A percentile compares a stretch with the other conserved stretches of the same genome.
Evolutionary conservation across 331 rosid genomes (phyloP).

Genomic region (Malus hybrid): DNA sequence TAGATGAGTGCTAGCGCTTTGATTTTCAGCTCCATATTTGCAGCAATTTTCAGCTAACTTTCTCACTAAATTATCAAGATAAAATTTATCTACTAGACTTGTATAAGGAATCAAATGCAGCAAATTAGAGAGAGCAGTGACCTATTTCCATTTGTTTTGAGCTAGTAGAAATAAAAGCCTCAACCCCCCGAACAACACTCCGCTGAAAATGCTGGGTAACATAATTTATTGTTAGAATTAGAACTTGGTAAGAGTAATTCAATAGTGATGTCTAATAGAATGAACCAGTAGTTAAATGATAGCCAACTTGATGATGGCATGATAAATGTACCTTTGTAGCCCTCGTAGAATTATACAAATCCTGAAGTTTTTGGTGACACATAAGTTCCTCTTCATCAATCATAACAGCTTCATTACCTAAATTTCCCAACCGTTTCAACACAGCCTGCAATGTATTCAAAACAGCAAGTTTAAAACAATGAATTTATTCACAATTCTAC

Average conservation of each 20-base stretch:
- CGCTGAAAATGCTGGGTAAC: constrained; percentile 76
- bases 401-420: constrained; percentile 51
- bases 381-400: constrained; percentile 71
- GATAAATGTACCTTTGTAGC: constrained; percentile 57
- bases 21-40: constrained; percentile 65
- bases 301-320: not conserved
- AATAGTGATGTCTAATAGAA: not conserved
- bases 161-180: constrained; percentile 57
- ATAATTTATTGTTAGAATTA: constrained; percentile 19
- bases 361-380: constrained; percentile 68
- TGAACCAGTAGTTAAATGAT: not conserved
- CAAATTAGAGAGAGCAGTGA: constrained; percentile 20
- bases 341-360: constrained; percentile 70
- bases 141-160: constrained; percentile 85
- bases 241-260: not conserved
- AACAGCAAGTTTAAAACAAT: constrained; percentile 1
- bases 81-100: constrained; percentile 18
- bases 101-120: constrained; percentile 18
- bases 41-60: constrained; percentile 69
- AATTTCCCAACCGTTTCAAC: constrained; percentile 70
- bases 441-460: constrained; percentile 52
- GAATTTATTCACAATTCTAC: too few species aligned
- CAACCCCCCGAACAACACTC: constrained; percentile 77
- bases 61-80: constrained; percentile 40
- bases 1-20: constrained; percentile 36